These are phyloP conservation scores for Batkoa obscura DNA, from an alignment of 371 early-diverging fungal genomes.

Conservation along the genomic window DNA sequence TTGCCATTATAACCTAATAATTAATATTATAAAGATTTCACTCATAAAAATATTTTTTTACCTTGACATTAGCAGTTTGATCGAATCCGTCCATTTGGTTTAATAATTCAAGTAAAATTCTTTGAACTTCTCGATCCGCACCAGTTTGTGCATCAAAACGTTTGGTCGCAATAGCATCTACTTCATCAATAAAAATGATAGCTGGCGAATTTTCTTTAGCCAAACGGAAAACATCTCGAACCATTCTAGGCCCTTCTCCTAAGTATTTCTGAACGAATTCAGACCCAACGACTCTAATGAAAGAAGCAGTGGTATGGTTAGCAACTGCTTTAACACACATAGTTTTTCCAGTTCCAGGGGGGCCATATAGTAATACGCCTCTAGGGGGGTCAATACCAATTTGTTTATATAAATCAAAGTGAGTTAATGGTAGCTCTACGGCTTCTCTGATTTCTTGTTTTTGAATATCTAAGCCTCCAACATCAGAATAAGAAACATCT, in stretches of 20 bases:
- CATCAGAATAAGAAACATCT: constrained; percentile 91
- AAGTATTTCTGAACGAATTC: constrained; percentile 99
- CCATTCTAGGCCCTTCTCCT: constrained; percentile 99
- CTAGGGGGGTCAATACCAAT: constrained; percentile 99
- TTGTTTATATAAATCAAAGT: constrained; percentile 97
- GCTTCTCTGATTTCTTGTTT: constrained; percentile 99
- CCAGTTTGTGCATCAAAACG: constrained; percentile 99
- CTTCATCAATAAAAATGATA: constrained; percentile 99
- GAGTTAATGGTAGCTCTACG: constrained; percentile 98
- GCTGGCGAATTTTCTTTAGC: constrained; percentile 99
- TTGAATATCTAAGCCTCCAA: constrained; percentile 98
- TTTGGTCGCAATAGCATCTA: constrained; percentile 99
- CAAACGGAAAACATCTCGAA: constrained; percentile 96
- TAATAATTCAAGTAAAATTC: constrained; percentile 95
- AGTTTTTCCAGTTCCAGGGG: constrained; percentile 96
- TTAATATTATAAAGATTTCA: background rate
- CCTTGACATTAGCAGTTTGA: constrained; percentile 95
- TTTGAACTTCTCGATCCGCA: constrained; percentile 99
- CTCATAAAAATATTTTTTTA: constrained; percentile 9
- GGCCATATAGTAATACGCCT: constrained; percentile 96
- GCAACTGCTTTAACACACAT: constrained; percentile 99
- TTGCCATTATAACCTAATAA: constrained; percentile 97
- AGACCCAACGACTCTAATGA: constrained; percentile 97
- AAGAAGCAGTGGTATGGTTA: constrained; percentile 97
- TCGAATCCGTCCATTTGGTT: constrained; percentile 99